phyloP scores from a whole-genome alignment of 371 early-diverging fungal genomes.

The Syncephalastrum sp. region DNA sequence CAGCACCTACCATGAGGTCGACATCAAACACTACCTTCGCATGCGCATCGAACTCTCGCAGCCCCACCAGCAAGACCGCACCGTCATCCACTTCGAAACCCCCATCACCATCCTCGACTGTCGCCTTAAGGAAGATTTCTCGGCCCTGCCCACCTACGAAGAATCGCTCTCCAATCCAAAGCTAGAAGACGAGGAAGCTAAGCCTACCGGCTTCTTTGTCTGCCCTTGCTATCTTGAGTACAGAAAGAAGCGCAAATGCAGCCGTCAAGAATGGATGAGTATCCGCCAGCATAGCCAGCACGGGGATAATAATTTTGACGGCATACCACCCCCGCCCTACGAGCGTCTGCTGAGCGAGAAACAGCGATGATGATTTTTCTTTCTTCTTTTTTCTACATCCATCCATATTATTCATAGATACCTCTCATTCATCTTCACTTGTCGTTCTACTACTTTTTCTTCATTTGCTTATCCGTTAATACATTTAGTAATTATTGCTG shows the following conservation, averaged over 20 bases:
- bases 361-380: no score
- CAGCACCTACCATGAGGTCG: conserved; percentile 37
- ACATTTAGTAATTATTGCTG: no score
- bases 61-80: conserved; percentile 13
- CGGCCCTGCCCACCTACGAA: conserved; percentile 43
- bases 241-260: conserved; percentile 30
- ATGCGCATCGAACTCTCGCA: conserved; percentile 37
- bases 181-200: conserved; percentile 24
- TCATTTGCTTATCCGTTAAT: no score
- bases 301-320: not conserved
- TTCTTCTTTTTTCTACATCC: no score
- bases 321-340: conserved; percentile 14
- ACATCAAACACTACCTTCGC: conserved; percentile 36
- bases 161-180: conserved; percentile 29
- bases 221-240: conserved; percentile 47
- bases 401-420: no score
- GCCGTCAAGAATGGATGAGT: conserved; percentile 29
- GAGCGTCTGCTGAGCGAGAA: not conserved
- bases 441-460: no score
- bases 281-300: conserved; percentile 20
- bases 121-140: conserved; percentile 48
- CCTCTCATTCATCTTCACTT: no score
- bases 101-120: conserved; percentile 42
- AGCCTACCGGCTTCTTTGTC: conserved; percentile 31
- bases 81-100: conserved; percentile 28